Conservation (phyloP, 768 basidiomycete species). For the Trametes cubensis region DNA sequence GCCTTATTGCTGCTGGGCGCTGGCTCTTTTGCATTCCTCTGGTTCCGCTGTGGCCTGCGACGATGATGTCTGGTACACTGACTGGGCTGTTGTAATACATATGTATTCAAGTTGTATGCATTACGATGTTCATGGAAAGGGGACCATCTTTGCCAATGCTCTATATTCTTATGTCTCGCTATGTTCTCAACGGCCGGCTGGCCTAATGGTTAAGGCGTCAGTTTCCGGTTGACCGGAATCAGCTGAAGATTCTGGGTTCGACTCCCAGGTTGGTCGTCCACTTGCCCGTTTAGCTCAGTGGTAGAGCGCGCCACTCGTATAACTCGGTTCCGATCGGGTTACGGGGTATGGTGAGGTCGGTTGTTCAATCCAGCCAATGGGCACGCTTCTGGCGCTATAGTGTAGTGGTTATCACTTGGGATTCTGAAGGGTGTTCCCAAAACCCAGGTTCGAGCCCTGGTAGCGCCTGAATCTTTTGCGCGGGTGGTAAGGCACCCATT, state of each 20-base stretch:
- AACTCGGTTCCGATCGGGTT: too few relatives aligned
- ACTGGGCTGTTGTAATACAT: too few relatives aligned
- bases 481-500: too few relatives aligned
- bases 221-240: constrained; percentile 6
- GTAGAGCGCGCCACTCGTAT: constrained; percentile 18
- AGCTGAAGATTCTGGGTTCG: constrained; percentile 12
- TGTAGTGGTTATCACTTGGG: constrained; percentile 21
- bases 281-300: constrained; percentile 17
- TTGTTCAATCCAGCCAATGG: constrained; percentile 15
- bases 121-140: too few relatives aligned
- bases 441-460: constrained; percentile 21
- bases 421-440: constrained; percentile 19
- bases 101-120: too few relatives aligned
- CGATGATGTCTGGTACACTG: neutral
- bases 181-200: constrained; percentile 10
- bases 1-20: constrained; percentile 2
- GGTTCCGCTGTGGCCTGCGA: constrained; percentile 6
- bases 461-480: constrained; percentile 8
- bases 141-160: too few relatives aligned
- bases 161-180: too few relatives aligned
- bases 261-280: constrained; percentile 14
- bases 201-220: constrained; percentile 13
- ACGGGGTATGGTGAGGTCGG: constrained; percentile 8
- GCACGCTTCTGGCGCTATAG: constrained; percentile 15
- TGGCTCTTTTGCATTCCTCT: constrained; percentile 2